Evolutionary conservation across 257 asterid species (phyloP).

Genomic region (Solanum boliviense): DNA sequence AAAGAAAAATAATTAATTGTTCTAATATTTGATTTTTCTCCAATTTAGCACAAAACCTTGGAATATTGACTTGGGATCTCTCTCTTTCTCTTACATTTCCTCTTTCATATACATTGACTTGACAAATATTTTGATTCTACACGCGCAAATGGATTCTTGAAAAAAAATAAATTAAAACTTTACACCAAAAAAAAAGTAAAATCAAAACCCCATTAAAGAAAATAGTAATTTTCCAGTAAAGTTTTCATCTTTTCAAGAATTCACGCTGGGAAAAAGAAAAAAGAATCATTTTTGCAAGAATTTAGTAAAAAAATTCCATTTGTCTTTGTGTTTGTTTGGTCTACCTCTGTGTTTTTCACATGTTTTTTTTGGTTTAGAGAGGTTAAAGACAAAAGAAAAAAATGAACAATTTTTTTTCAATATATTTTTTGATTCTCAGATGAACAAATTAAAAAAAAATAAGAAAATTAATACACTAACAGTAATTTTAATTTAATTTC

Average conservation of each 20-base stretch:
- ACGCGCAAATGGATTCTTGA: neutral
- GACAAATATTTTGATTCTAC: neutral
- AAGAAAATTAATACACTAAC: neutral
- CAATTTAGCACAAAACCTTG: slow-evolving; percentile 40
- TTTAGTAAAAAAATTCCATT: neutral
- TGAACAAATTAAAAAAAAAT: neutral
- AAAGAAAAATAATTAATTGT: slow-evolving; percentile 13
- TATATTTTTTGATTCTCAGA: neutral
- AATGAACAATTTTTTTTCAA: neutral
- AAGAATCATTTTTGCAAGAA: neutral
- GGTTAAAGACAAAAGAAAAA: neutral
- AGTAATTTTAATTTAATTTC: neutral
- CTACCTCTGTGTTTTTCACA: neutral
- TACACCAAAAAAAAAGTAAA: too few species aligned
- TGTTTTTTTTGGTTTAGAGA: neutral
- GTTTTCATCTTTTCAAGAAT: neutral
- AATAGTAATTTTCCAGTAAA: neutral
- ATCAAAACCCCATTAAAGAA: neutral
- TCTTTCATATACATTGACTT: neutral
- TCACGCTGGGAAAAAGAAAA: neutral
- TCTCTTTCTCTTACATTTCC: neutral
- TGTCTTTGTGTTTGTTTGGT: neutral
- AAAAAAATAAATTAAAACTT: neutral
- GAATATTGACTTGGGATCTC: slow-evolving; percentile 76
- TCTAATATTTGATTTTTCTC: slow-evolving; percentile 21